phyloP scores from a whole-genome alignment of 208 protist species.

The Crithidia brevicula region DNA sequence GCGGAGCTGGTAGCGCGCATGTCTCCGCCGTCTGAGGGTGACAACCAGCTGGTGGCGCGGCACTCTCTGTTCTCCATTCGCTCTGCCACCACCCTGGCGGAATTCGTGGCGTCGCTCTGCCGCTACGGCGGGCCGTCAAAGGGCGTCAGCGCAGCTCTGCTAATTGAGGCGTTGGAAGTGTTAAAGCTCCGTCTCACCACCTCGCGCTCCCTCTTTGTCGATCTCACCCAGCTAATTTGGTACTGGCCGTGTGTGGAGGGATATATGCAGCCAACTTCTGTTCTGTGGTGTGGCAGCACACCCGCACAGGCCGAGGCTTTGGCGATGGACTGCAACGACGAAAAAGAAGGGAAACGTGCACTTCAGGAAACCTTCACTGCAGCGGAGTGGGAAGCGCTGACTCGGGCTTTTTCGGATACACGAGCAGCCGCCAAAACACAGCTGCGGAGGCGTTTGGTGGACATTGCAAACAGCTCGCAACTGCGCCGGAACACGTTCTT shows the following conservation, averaged over 20 bases:
- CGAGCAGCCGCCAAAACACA: slow-evolving; percentile 10
- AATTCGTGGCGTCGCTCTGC: slow-evolving; percentile 39
- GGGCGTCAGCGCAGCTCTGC: slow-evolving; percentile 21
- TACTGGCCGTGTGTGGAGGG: slow-evolving; percentile 29
- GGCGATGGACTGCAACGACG: neutral
- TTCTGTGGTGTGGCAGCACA: slow-evolving; percentile 1
- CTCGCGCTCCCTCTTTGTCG: slow-evolving; percentile 43
- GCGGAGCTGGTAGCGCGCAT: slow-evolving; percentile 16
- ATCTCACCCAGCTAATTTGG: slow-evolving; percentile 33
- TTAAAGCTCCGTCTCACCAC: slow-evolving; percentile 14
- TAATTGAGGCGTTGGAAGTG: slow-evolving; percentile 15
- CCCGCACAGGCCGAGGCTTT: neutral
- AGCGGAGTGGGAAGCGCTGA: slow-evolving; percentile 11
- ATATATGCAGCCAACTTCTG: slow-evolving; percentile 17
- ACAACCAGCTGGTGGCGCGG: neutral
- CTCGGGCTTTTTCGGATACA: slow-evolving; percentile 17
- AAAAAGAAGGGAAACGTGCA: too few species aligned
- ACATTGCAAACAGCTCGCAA: slow-evolving; percentile 38
- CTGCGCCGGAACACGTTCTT: slow-evolving; percentile 70
- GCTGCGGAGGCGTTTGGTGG: slow-evolving; percentile 31
- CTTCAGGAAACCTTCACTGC: neutral
- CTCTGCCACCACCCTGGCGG: slow-evolving; percentile 43
- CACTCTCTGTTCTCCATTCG: slow-evolving; percentile 14
- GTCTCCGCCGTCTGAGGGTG: neutral
- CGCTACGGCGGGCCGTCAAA: slow-evolving; percentile 28